These are phyloP conservation scores for Magnusiomyces suaveolens DNA, from an alignment of 1,139 yeast species.

Conservation along the genomic window DNA sequence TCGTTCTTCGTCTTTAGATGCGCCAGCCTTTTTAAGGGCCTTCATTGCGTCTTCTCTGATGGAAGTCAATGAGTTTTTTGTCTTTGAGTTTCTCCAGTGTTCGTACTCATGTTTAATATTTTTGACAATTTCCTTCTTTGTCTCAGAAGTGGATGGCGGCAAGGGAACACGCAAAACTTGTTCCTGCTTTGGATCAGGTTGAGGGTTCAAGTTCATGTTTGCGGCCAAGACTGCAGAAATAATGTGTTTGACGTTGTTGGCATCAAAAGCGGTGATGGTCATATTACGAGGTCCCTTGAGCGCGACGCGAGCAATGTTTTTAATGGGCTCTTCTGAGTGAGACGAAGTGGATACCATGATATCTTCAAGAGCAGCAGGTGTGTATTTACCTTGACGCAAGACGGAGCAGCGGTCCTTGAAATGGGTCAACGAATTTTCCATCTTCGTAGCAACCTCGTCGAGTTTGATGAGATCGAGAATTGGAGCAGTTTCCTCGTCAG, in stretches of 20 bases:
- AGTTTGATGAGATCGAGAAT: constrained; percentile 13
- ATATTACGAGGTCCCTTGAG: constrained; percentile 58
- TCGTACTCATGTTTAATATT: constrained; percentile 53
- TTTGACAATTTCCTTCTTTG: constrained; percentile 50
- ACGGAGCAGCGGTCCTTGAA: constrained; percentile 52
- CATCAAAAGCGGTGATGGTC: constrained; percentile 74
- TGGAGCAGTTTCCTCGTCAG: constrained; percentile 7
- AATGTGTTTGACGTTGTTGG: constrained; percentile 56
- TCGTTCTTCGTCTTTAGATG: constrained; percentile 33
- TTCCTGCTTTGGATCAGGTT: constrained; percentile 57
- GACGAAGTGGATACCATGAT: constrained; percentile 43
- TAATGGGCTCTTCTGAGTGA: constrained; percentile 42
- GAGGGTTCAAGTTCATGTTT: constrained; percentile 69
- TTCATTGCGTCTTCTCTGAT: constrained; percentile 56
- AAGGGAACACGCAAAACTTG: constrained; percentile 66
- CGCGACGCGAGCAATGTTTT: constrained; percentile 65
- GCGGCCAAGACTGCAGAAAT: constrained; percentile 61
- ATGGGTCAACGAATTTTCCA: constrained; percentile 41
- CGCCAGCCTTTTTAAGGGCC: constrained; percentile 46
- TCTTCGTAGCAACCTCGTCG: constrained; percentile 38
- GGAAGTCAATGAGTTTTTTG: constrained; percentile 46
- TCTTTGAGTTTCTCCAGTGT: constrained; percentile 47
- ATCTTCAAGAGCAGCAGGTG: constrained; percentile 56
- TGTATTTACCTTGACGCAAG: constrained; percentile 57
- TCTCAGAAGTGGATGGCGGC: constrained; percentile 66